These are phyloP conservation scores for Vigna trinervia DNA, from an alignment of 306 rosid genomes.

Conservation along the genomic window DNA sequence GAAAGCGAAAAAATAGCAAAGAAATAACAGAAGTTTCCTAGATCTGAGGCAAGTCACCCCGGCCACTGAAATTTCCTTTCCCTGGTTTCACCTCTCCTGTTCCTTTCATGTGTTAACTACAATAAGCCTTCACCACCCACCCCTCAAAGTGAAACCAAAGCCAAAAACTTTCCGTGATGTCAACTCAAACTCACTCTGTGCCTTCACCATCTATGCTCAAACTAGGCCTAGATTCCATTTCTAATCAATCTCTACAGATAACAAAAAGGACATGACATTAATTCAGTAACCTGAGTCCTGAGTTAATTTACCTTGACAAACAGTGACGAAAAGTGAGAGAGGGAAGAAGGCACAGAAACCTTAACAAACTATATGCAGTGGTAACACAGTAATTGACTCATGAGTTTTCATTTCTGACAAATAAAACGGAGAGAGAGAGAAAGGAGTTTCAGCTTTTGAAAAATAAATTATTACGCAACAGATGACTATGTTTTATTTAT, in stretches of 20 bases:
- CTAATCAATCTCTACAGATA: constrained; percentile 16
- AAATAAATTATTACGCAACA: constrained; percentile 27
- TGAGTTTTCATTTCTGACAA: constrained; percentile 4
- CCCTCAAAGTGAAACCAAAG: constrained; percentile 42
- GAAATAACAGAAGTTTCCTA: constrained; percentile 50
- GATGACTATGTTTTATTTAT: constrained; percentile 7
- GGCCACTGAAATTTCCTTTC: constrained; percentile 47
- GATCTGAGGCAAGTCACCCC: constrained; percentile 60
- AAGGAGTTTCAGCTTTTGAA: constrained; percentile 37
- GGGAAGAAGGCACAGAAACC: constrained; percentile 49
- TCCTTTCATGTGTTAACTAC: constrained; percentile 53
- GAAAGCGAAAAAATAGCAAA: constrained; percentile 33
- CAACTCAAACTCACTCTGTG: constrained; percentile 36
- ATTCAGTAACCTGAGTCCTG: constrained; percentile 32
- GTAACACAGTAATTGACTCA: constrained; percentile 11
- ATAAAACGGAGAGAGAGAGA: not conserved
- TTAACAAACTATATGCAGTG: constrained; percentile 38
- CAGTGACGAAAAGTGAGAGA: constrained; percentile 28
- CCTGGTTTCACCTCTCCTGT: constrained; percentile 34
- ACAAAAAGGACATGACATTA: constrained; percentile 22
- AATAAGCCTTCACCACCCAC: constrained; percentile 25
- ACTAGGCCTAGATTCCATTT: constrained; percentile 16
- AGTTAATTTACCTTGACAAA: constrained; percentile 51
- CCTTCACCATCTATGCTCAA: constrained; percentile 22
- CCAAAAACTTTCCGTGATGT: constrained; percentile 46